Evolutionary conservation across 805 yeast genomes (phyloP), one percentile per base, ranked within the genome.

Genomic region (Lachancea sp.): DNA sequence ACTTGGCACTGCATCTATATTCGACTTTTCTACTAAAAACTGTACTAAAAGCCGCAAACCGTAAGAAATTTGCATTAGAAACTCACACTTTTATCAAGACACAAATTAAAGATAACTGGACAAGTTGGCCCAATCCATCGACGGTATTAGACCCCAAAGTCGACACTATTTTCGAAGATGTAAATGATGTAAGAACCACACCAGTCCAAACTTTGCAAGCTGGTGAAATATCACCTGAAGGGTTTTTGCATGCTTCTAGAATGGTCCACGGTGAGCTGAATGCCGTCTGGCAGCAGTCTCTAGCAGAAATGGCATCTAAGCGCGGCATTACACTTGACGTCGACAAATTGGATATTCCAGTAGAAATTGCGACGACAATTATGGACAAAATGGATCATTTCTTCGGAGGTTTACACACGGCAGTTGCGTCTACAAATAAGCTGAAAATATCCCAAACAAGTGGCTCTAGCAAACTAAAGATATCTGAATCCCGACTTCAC

Each of bases 1-100:
- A 84, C 57, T 60, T 83, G 22, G 71, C 82, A 0, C 52, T 76
- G 2, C 95, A 84, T 59, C 58, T 85, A 3, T 84, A 81, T 55
- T 72, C 83, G 18, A 55, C 78, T 0, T 65, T 67, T 43, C 61
- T 83, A 21, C 40, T 61, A 30, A 56, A 59, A 42, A 44, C 44
- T 13, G 36, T 56, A 13, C 38, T 61, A 15, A 38, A 41, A 33
- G 47, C 45, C 31, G 61, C 63, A 3, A 60, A 61, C 42, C 33
- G 34, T 8, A 53, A 50, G 42, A 52, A 49, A 33, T 36, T 49
- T 31, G 43, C 46, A 7, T 42, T 56, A 70, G 39, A 72, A 62
- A 41, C 59, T 51, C 33, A 61, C 61, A 37, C 61, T 60, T 41
- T 58, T 65, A 58, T 38, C 26, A 40, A 45, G 65, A 66, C 61